phyloP scores from a whole-genome alignment of 2,329 filamentous ascomycete species.

The Esteya vermicola region DNA sequence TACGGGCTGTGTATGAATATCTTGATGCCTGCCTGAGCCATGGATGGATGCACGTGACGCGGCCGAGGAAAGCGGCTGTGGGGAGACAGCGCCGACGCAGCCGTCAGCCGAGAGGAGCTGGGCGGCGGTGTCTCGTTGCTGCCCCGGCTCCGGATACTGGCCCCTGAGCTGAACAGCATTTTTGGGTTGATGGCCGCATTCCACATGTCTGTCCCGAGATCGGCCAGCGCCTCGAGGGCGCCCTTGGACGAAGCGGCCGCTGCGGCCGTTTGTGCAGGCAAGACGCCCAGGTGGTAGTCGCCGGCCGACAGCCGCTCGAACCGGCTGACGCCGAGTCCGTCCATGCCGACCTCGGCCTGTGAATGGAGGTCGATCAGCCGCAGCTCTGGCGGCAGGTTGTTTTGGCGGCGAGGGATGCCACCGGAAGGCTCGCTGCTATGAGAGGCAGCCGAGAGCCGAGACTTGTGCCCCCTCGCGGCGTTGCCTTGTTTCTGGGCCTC shows the following conservation, averaged over 20 bases:
- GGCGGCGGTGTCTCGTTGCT: slow-evolving; percentile 47
- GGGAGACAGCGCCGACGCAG: slow-evolving; percentile 20
- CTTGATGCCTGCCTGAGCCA: slow-evolving; percentile 44
- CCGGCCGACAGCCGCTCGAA: slow-evolving; percentile 75
- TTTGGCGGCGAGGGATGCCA: slow-evolving; percentile 56
- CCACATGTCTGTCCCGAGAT: slow-evolving; percentile 65
- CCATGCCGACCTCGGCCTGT: slow-evolving; percentile 76
- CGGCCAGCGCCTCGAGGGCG: slow-evolving; percentile 62
- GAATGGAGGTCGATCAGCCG: slow-evolving; percentile 80
- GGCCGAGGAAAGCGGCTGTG: slow-evolving; percentile 8
- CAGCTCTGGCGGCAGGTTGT: slow-evolving; percentile 74
- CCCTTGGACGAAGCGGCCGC: slow-evolving; percentile 53
- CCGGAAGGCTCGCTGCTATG: slow-evolving; percentile 45
- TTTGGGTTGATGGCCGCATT: slow-evolving; percentile 82
- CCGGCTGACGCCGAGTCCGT: slow-evolving; percentile 71
- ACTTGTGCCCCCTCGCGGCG: slow-evolving; percentile 22
- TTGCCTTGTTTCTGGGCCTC: background rate
- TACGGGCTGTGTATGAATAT: slow-evolving; percentile 95
- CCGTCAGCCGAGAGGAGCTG: slow-evolving; percentile 28
- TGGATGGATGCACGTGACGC: slow-evolving; percentile 33
- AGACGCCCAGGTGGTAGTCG: slow-evolving; percentile 79
- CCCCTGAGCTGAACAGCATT: slow-evolving; percentile 72
- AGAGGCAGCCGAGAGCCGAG: slow-evolving; percentile 30
- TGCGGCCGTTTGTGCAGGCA: slow-evolving; percentile 58
- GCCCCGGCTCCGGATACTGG: slow-evolving; percentile 53